Evolutionary conservation across 176 grass and related monocot species (phyloP), one percentile per base, ranked within the genome.

Genomic region (Olyra latifolia): DNA sequence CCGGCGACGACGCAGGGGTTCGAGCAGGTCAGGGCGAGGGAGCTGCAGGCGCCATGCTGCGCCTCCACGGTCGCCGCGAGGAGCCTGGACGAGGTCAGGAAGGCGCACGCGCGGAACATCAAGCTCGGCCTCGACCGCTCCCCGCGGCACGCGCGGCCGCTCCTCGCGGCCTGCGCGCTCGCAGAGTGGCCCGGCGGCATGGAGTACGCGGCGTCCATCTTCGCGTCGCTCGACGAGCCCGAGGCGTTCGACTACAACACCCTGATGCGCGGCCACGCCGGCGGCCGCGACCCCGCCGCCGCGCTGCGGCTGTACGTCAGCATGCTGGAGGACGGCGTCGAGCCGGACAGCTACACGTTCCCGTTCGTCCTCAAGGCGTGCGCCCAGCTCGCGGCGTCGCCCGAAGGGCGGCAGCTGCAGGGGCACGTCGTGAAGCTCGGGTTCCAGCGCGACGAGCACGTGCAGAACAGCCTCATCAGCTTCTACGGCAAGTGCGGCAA

Each of bases 181-280:
- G 83, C 80, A 6, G 88, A 88, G n/a, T 91, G 90, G 85, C 76
- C 70, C 14, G 83, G 85, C 28, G 80, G 83, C 86, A 91, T 97
- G 91, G 83, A 84, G n/a, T 90, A 91, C 55, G 93, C 86, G 24
- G 27, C 69, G 56, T 88, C 88, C 35, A 91, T 91, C 86, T 97
- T 97, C 88, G 76, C 83, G 25, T 55, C 79, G 38, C 80, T 97
- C 42, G 80, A 93, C 64, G 76, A 93, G 4, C 90, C 90, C 1
- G 74, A 82, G 22, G 79, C 88, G 13, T 93, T 97, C 86, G 90
- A 97, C 66, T 97, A 93, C 86, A 97, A 97, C 83, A 93, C 86
- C 10, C 53, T 97, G 76, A 93, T 97, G 76, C 84, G 90, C 73
- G 93, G 88, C 28, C 55, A 81, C 58, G 67, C 88, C 59, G 53